Evolutionary conservation across 768 basidiomycete genomes (phyloP), one percentile per base, ranked within the genome.

Genomic region (Trametes cingulata): DNA sequence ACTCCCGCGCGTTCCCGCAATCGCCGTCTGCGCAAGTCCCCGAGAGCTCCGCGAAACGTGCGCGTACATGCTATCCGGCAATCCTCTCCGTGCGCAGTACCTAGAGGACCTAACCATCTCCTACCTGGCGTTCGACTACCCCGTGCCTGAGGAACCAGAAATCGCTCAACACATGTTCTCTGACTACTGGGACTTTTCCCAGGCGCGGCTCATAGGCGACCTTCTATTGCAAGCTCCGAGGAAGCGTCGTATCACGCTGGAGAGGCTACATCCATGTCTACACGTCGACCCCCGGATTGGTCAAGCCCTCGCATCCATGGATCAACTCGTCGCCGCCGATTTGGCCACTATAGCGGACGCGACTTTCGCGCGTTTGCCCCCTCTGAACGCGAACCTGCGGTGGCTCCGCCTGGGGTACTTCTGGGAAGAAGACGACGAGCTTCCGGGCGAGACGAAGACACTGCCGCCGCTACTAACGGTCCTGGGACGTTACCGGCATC

Each of bases 291-390:
- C 29, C n/a, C 54, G 55, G 17, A 56, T 56, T 22, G 55, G 36
- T 10, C 12, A n/a, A 17, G 55, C 55, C 22, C 37, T 56, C 24
- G 36, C 10, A 15, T 10, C 37, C 36, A 56, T 56, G 55, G 36
- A 40, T 24, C 22, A 25, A 9, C 55, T 56, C 15, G 29, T 20
- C 24, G 10, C 22, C 9, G 46, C 46, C 19, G 42, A 45, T 3
- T 56, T 56, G 17, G 19, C 17, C 15, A 56, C 55, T 36, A 17
- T 56, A 36, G 45, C 45, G 36, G 55, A 56, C 55, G 36, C 37
- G 13, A 40, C 55, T 25, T 40, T 48, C 25, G 46, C 24, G 24
- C 36, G 22, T 3, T 3, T 56, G 15, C 22, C 45, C 5, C 22
- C 4, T 22, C 13, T 49, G 37, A 5, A 14, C 46, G 37, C 6